These are phyloP conservation scores for Kokia cookei DNA, from an alignment of 441 rosid species.

Conservation along the genomic window DNA sequence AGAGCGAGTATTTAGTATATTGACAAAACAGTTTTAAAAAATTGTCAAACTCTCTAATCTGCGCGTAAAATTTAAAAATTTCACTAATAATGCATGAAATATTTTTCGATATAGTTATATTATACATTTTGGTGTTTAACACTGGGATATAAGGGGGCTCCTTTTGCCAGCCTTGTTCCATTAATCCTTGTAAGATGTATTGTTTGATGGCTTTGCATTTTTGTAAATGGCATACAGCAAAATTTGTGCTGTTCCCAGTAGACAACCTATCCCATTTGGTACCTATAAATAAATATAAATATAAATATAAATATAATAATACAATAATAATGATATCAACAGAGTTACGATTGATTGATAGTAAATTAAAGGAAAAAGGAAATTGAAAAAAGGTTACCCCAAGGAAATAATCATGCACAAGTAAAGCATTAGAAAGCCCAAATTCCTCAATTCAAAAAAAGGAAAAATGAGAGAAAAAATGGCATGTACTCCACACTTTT, in stretches of 20 bases:
- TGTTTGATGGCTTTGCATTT: constrained; percentile 29
- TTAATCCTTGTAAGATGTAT: not conserved
- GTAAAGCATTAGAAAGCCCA: constrained; percentile 66
- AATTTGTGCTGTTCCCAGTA: constrained; percentile 58
- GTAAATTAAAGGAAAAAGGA: no score
- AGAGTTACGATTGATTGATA: not conserved
- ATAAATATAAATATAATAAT: no score
- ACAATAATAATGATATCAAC: no score
- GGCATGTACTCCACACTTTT: constrained; percentile 84
- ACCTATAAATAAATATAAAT: constrained; percentile 34
- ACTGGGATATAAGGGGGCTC: constrained; percentile 14
- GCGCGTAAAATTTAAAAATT: no score
- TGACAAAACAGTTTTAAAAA: no score
- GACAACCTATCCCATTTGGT: constrained; percentile 65
- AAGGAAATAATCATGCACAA: constrained; percentile 47
- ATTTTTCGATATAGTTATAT: not conserved
- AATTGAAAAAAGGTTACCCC: constrained; percentile 32
- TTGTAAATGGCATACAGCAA: constrained; percentile 56
- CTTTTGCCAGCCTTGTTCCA: constrained; percentile 27
- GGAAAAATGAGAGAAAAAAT: constrained; percentile 55
- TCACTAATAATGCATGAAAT: accelerated
- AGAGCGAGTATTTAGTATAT: no score
- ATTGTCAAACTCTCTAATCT: no score
- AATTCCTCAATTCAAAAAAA: constrained; percentile 57
- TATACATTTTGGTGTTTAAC: not conserved